A percentile compares a stretch with the other conserved stretches of the same genome.
Evolutionary conservation across 176 grass and related monocot genomes (phyloP).

Genomic region (Oryza meyeriana): DNA sequence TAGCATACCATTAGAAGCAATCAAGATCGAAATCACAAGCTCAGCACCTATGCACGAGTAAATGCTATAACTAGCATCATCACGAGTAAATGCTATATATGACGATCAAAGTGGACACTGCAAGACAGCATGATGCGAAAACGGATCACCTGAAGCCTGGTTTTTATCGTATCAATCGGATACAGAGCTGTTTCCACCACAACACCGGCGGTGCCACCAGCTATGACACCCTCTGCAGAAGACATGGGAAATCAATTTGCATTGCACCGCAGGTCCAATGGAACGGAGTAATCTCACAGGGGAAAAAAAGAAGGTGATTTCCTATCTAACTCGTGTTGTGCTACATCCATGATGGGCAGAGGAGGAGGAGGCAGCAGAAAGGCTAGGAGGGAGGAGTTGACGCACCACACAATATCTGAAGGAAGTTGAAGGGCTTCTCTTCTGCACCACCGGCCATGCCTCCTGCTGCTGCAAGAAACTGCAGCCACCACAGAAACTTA

Average conservation of each 20-base stretch:
- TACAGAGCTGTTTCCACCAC: slow-evolving; percentile 86
- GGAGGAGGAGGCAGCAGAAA: not conserved
- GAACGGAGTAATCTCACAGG: not conserved
- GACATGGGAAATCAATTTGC: not conserved
- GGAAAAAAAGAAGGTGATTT: too few species aligned
- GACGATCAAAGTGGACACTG: not conserved
- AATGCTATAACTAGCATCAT: not conserved
- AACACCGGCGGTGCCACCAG: slow-evolving; percentile 85
- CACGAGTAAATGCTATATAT: not conserved
- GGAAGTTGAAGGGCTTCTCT: slow-evolving; percentile 50
- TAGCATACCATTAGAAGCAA: not conserved
- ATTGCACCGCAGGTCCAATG: not conserved
- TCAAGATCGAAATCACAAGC: not conserved
- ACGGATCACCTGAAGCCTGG: slow-evolving; percentile 66
- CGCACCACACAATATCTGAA: slow-evolving; percentile 45
- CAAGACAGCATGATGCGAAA: not conserved
- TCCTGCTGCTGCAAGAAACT: not conserved
- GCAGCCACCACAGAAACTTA: not conserved
- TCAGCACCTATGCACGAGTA: not conserved
- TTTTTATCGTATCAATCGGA: slow-evolving; percentile 92
- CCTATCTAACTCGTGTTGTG: not conserved
- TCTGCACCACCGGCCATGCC: slow-evolving; percentile 36
- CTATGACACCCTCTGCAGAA: slow-evolving; percentile 70
- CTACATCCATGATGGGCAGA: not conserved
- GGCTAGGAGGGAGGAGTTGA: not conserved